Base-by-base conservation (phyloP, 192 early-diverging fungal species). In the Borealophlyctis nickersoniae region DNA sequence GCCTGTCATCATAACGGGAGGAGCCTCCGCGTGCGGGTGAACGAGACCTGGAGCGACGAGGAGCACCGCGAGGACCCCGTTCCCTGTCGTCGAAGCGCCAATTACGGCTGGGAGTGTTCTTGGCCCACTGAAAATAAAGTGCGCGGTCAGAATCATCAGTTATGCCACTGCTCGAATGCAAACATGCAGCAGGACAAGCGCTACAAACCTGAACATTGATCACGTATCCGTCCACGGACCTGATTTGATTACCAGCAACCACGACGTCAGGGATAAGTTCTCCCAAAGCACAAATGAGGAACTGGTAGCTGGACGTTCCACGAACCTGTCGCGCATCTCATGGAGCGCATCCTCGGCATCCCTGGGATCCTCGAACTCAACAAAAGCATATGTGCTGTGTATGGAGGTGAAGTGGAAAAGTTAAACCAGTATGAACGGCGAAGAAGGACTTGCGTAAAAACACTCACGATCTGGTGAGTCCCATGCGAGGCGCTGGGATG, bases 301-400 rank as follows among this genome's bases (percentile, higher is more conserved):
- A n/a, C n/a, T n/a, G n/a, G n/a, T n/a, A n/a, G n/a, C n/a, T n/a
- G n/a, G n/a, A n/a, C n/a, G n/a, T 50, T 86, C 89, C n/a, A 94
- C 67, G 45, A 81, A 76, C 62, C 84, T 66, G 51, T 88, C 87
- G 66, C 88, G 90, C 91, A 94, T 90, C 51, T 87, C 89, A 63
- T 90, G 76, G 51, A 79, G 89, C n/a, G 92, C 92, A 67, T 93
- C 91, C 22, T 81, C 87, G n/a, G 90, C 88, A 64, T 94, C 92
- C 58, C 87, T 78, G 58, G 86, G 75, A 67, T 93, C 88, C 63
- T 92, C 91, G 69, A 86, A 93, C 78, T 94, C 92, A 49, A 93
- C 85, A 80, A 93, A 94, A 16, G 92, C 91, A 45, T 45, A 45
- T 7, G 9, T 45, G 9, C 39, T 45, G 39, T 45, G 19, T 45